phyloP scores from a whole-genome alignment of 192 early-diverging fungal genomes.

The Coemansia sp. region DNA sequence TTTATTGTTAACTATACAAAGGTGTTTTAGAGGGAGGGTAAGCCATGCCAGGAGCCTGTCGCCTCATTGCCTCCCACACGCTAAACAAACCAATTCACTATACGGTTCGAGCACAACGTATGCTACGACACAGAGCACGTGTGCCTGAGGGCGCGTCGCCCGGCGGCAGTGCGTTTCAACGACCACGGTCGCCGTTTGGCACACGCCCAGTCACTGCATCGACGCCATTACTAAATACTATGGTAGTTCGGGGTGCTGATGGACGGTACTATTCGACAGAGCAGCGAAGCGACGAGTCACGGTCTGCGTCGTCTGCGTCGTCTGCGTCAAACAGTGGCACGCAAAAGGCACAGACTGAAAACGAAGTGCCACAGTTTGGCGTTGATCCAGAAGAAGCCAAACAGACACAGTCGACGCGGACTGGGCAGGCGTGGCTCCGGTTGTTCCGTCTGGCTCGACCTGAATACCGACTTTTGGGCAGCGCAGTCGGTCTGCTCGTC shows the following conservation, averaged over 20 bases:
- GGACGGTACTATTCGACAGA: conserved; percentile 45
- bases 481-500: conserved; percentile 59
- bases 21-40: background rate
- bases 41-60: background rate
- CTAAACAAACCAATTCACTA: background rate
- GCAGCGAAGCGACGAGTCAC: background rate
- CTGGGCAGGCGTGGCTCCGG: conserved; percentile 46
- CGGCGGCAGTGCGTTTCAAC: background rate
- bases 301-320: conserved; percentile 11
- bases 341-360: background rate
- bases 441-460: conserved; percentile 47
- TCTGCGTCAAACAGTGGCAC: background rate
- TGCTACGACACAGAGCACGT: background rate
- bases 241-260: conserved; percentile 20
- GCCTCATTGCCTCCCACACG: background rate
- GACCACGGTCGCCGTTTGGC: background rate
- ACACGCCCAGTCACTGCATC: background rate
- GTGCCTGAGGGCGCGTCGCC: background rate
- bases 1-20: too few relatives aligned
- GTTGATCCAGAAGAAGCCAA: conserved; percentile 34
- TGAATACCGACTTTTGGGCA: conserved; percentile 49
- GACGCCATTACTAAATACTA: background rate
- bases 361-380: conserved; percentile 6
- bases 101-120: background rate
- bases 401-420: conserved; percentile 17